phyloP scores from a whole-genome alignment of 2,329 filamentous ascomycete species.

The Fusarium continuum region DNA sequence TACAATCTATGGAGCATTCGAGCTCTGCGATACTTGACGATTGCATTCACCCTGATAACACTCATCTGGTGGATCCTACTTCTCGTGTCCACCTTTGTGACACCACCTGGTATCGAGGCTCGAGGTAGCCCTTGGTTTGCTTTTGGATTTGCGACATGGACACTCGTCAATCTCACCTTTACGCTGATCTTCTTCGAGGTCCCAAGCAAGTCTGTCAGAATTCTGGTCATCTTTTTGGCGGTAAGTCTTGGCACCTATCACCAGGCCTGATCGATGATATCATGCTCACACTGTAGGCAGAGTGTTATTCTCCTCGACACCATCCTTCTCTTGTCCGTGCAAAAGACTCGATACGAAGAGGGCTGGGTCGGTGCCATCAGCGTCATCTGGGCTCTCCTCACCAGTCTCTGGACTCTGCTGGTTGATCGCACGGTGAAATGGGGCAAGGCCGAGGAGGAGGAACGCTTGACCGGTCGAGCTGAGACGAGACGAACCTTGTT shows the following conservation, averaged over 20 bases:
- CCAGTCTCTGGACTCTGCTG: slow-evolving; percentile 80
- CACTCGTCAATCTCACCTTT: slow-evolving; percentile 78
- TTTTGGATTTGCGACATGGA: slow-evolving; percentile 83
- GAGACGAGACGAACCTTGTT: slow-evolving; percentile 83
- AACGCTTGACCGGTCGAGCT: slow-evolving; percentile 86
- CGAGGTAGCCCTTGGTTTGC: slow-evolving; percentile 93
- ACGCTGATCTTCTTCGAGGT: slow-evolving; percentile 87
- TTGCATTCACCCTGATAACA: slow-evolving; percentile 77
- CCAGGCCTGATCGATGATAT: slow-evolving; percentile 38
- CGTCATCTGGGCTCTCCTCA: slow-evolving; percentile 81
- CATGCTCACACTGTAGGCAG: slow-evolving; percentile 31
- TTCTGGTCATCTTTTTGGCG: slow-evolving; percentile 75
- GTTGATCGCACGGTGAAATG: slow-evolving; percentile 86
- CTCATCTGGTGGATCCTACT: slow-evolving; percentile 94
- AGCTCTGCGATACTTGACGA: slow-evolving; percentile 78
- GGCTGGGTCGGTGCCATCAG: slow-evolving; percentile 91
- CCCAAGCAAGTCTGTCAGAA: slow-evolving; percentile 80
- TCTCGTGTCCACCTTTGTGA: slow-evolving; percentile 90
- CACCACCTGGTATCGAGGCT: slow-evolving; percentile 84
- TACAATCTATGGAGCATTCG: slow-evolving; percentile 96
- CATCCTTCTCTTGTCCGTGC: slow-evolving; percentile 80
- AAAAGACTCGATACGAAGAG: slow-evolving; percentile 81
- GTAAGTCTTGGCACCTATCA: slow-evolving; percentile 17
- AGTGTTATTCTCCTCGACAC: slow-evolving; percentile 66
- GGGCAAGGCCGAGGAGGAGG: slow-evolving; percentile 93